A percentile compares a stretch with the other conserved stretches of the same genome.
Conservation (phyloP, 495 filamentous ascomycete genomes). For the Hypoxylon lienhwacheense region DNA sequence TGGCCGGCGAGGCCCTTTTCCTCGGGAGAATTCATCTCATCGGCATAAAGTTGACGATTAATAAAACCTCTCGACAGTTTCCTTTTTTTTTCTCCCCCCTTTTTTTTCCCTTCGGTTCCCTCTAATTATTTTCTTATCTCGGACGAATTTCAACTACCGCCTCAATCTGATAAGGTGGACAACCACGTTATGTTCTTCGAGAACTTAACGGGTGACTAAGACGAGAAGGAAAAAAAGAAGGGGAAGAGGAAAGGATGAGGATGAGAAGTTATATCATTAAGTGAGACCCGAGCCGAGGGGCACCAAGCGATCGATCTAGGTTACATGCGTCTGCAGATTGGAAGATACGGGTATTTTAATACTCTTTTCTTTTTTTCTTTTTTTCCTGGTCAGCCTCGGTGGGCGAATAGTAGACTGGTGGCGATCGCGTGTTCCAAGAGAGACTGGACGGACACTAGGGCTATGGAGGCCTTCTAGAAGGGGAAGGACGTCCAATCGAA, state of each 20-base stretch:
- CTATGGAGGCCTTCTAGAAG: slow-evolving; percentile 35
- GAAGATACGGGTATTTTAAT: slow-evolving; percentile 27
- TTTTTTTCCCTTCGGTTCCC: slow-evolving; percentile 3
- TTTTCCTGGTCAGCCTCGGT: slow-evolving; percentile 34
- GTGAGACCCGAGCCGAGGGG: slow-evolving; percentile 8
- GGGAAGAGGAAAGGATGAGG: slow-evolving; percentile 6
- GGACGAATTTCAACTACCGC: slow-evolving; percentile 19
- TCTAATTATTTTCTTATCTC: slow-evolving; percentile 9
- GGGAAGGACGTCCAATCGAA: slow-evolving; percentile 36
- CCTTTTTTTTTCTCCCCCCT: not conserved
- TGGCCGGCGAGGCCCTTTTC: slow-evolving; percentile 26
- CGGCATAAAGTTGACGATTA: not conserved
- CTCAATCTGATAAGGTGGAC: slow-evolving; percentile 19
- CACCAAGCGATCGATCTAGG: slow-evolving; percentile 21
- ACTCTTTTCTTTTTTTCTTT: no score
- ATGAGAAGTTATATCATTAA: slow-evolving; percentile 15
- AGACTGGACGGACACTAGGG: slow-evolving; percentile 30
- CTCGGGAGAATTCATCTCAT: slow-evolving; percentile 29
- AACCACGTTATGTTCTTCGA: slow-evolving; percentile 20
- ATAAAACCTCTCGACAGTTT: slow-evolving; percentile 4
- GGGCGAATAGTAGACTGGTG: slow-evolving; percentile 18
- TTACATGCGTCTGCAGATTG: slow-evolving; percentile 14
- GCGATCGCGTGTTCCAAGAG: slow-evolving; percentile 33
- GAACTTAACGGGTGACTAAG: slow-evolving; percentile 17
- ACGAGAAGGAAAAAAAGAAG: slow-evolving; percentile 2